Conservation (phyloP, 345 rosid genomes). For the Hibiscus syriacus region DNA sequence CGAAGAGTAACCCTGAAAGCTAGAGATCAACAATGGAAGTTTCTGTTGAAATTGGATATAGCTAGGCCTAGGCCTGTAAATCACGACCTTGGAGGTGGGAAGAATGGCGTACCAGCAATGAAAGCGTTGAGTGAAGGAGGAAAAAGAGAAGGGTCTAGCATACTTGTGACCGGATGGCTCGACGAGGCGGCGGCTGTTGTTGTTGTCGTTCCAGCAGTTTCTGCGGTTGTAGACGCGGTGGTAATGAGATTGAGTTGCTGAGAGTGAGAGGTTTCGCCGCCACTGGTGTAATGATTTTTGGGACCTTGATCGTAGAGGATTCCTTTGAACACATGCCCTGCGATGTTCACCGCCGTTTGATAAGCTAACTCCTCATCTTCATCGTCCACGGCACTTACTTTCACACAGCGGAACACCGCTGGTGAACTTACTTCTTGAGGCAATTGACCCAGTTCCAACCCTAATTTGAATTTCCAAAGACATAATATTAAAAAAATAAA, state of each 20-base stretch:
- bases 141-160: conserved; percentile 53
- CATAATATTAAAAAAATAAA: not conserved
- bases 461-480: conserved; percentile 15
- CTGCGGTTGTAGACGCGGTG: conserved; percentile 29
- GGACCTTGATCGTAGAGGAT: conserved; percentile 63
- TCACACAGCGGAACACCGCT: conserved; percentile 39
- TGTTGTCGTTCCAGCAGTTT: conserved; percentile 23
- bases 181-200: conserved; percentile 17
- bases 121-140: conserved; percentile 72
- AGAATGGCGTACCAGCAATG: conserved; percentile 93
- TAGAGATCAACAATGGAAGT: conserved; percentile 13
- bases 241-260: conserved; percentile 53
- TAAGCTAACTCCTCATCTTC: conserved; percentile 37
- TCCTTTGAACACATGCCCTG: conserved; percentile 49
- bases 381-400: conserved; percentile 34
- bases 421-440: conserved; percentile 37
- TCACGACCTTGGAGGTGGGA: conserved; percentile 79
- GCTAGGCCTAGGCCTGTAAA: not conserved
- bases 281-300: conserved; percentile 24
- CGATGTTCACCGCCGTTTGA: conserved; percentile 38
- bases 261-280: conserved; percentile 32
- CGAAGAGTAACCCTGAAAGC: conserved; percentile 7
- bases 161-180: conserved; percentile 18
- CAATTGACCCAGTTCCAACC: conserved; percentile 31
- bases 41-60: not conserved